Conservation (phyloP, 139 green algal species). For the Pseudopediastrum boryanum region DNA sequence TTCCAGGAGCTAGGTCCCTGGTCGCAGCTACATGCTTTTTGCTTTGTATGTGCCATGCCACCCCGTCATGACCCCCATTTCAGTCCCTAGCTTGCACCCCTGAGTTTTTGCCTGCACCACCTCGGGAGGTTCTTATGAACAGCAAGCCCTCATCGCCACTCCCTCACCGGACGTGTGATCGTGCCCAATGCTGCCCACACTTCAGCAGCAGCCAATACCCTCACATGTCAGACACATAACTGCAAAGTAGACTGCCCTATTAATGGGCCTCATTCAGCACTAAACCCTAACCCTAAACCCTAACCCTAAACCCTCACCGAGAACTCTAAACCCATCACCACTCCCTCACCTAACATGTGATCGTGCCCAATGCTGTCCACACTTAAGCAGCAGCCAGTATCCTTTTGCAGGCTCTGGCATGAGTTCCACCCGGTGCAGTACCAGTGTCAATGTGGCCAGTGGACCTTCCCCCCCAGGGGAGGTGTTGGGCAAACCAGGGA, state of each 20-base stretch:
- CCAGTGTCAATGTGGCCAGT: slow-evolving; percentile 30
- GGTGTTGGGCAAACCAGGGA: not conserved
- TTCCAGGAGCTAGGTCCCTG: no score
- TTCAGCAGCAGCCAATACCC: slow-evolving; percentile 44
- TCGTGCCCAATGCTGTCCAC: slow-evolving; percentile 37
- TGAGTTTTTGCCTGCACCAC: no score
- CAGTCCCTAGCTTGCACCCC: no score
- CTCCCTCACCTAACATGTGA: slow-evolving; percentile 9
- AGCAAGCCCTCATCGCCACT: not conserved
- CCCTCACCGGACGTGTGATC: slow-evolving; percentile 5
- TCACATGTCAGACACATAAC: no score
- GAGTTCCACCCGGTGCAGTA: slow-evolving; percentile 35
- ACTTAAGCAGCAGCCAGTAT: slow-evolving; percentile 44
- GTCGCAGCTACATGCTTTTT: no score
- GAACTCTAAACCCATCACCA: not conserved
- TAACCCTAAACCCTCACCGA: no score
- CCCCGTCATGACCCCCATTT: no score
- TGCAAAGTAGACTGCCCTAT: no score
- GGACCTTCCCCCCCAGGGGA: not conserved
- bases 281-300: no score
- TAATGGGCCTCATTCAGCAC: no score
- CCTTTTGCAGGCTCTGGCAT: slow-evolving; percentile 22
- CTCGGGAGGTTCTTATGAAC: no score
- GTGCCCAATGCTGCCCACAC: slow-evolving; percentile 37
- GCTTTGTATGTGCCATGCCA: no score